These are phyloP conservation scores for Fulvia fulva DNA, from an alignment of 2,329 filamentous ascomycete genomes.

Conservation along the genomic window DNA sequence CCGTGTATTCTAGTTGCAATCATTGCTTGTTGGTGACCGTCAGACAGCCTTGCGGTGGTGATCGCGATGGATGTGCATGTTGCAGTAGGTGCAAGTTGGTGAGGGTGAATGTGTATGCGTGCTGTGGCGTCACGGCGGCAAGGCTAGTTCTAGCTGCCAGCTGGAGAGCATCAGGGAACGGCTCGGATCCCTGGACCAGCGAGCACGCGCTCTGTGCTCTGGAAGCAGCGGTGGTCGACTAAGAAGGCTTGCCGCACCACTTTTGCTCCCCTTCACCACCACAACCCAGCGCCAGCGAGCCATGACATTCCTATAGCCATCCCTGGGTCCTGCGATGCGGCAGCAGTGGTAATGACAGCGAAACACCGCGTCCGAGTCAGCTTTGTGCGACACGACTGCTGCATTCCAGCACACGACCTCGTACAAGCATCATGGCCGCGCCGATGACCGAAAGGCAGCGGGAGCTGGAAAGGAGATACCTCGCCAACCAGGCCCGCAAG, in stretches of 20 bases:
- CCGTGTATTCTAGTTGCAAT: no score
- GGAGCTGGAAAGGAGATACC: slow-evolving; percentile 41
- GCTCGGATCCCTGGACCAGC: no score
- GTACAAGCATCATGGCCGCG: neutral
- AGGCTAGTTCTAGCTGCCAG: no score
- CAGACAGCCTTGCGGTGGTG: no score
- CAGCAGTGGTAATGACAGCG: neutral
- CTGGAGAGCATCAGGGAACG: no score
- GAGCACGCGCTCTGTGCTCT: no score
- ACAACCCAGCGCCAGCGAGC: neutral
- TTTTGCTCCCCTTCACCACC: neutral
- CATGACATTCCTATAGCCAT: neutral
- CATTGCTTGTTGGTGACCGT: no score
- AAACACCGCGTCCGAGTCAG: slow-evolving; percentile 2
- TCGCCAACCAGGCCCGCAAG: slow-evolving; percentile 22
- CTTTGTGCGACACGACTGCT: slow-evolving; percentile 6
- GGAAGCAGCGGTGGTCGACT: no score
- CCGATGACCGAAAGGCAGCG: slow-evolving; percentile 36
- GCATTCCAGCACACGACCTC: slow-evolving; percentile 8
- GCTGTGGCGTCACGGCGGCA: no score
- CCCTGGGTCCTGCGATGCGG: neutral
- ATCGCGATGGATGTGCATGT: no score
- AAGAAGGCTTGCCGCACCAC: neutral
- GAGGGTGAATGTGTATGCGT: no score
- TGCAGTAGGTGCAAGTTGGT: no score